Base-by-base conservation (phyloP, 1,284 basidiomycete species). In the Microbotryum violaceum region DNA sequence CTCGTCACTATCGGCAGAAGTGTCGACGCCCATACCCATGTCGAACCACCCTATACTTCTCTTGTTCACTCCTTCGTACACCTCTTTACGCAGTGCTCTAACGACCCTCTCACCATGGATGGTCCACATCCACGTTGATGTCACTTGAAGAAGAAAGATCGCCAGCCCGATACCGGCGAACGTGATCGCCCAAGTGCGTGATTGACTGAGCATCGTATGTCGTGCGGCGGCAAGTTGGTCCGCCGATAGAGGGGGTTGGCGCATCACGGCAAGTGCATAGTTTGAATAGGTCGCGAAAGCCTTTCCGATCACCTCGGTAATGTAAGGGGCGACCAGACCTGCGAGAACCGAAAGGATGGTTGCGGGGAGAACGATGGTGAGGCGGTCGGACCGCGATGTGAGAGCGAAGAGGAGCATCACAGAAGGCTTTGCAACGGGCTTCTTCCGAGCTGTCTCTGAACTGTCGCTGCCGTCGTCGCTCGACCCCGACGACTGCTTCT, bases 1-100 rank as follows among this genome's bases (percentile, higher is more conserved):
- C 62, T 80, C 78, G 18, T 79, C 76, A 48, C 80, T 79, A 49
- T 83, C 56, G 37, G 37, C 16, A 12, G 12, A 6, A 18, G 37
- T 42, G 6, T 31, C 82, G 51, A 81, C 78, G 53, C 86, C 88
- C 82, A 88, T 86, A 64, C 88, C 87, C 52, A 82, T 76, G 75
- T 94, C 89, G 74, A 90, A 93, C 91, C 91, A 93, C 48, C 82
- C 79, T 82, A 96, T 85, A 21, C 85, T 83, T 73, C 88, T 88
- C 47, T 72, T 74, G 6, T 83, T 81, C 23, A 97, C 83, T 4
- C 84, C 82, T 0, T 77, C 72, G 71, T 89, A 97, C 1, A 96
- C 83, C 25, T 78, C 77, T 65, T 79, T 79, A 59, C 93, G 79
- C 16, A 97, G 77, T 6, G 82, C 79, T 64, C 85, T 79, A 1